phyloP scores from a whole-genome alignment of 345 rosid genomes.

The Conringia planisiliqua region DNA sequence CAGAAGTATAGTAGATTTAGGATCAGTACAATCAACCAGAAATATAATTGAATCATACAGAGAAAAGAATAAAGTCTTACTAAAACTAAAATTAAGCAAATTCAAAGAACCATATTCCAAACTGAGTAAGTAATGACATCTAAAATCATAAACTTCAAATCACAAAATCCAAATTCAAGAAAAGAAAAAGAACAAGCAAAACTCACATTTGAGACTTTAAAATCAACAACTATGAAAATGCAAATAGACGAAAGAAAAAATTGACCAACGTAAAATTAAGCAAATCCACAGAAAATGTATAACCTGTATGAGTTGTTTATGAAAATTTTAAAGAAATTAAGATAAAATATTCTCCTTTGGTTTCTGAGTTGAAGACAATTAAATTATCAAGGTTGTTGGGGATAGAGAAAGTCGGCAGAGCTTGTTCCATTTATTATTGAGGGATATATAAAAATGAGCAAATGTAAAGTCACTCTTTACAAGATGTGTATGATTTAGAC shows the following conservation, averaged over 20 bases:
- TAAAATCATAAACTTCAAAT: too few species aligned
- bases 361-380: neutral
- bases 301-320: too few species aligned
- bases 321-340: neutral
- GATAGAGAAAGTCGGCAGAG: neutral
- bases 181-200: too few species aligned
- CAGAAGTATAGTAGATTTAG: too few species aligned
- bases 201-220: too few species aligned
- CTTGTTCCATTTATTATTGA: conserved; percentile 30
- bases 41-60: too few species aligned
- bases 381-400: neutral
- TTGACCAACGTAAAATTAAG: neutral
- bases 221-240: neutral
- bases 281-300: neutral
- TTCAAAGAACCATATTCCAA: too few species aligned
- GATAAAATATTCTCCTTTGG: neutral
- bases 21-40: too few species aligned
- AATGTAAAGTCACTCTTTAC: conserved; percentile 34
- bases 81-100: too few species aligned
- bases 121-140: too few species aligned
- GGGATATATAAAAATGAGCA: conserved; percentile 14
- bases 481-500: conserved; percentile 23
- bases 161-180: too few species aligned
- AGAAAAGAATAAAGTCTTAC: too few species aligned
- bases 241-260: neutral